phyloP scores from a whole-genome alignment of 83 land plant species.

The Thuja plicata region DNA sequence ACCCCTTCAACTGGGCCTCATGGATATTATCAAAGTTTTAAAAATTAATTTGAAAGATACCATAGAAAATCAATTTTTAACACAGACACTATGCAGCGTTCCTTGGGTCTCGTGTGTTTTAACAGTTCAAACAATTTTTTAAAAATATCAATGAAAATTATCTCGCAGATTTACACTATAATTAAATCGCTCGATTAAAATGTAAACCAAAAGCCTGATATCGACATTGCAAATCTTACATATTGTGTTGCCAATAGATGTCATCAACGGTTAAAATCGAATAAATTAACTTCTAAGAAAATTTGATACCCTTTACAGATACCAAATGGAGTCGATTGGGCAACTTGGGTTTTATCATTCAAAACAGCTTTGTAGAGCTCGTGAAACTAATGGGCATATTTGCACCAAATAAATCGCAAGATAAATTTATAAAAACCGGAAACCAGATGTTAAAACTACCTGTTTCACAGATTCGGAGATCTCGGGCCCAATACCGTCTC shows the following conservation, averaged over 20 bases:
- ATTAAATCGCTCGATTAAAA: not conserved
- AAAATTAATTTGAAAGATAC: too few species aligned
- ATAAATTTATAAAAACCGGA: not conserved
- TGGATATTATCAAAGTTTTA: not conserved
- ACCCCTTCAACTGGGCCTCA: not conserved
- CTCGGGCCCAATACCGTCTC: constrained; percentile 97
- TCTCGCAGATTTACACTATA: not conserved
- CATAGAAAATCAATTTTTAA: not conserved
- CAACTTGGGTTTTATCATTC: not conserved
- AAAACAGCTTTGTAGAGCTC: not conserved
- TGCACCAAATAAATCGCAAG: not conserved
- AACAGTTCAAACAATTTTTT: not conserved
- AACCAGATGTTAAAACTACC: constrained; percentile 29
- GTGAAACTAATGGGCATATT: not conserved
- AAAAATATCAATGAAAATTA: not conserved
- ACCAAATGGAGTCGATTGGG: not conserved
- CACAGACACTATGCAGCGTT: not conserved
- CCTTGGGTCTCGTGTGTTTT: not conserved
- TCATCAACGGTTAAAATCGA: not conserved
- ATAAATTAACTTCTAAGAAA: too few species aligned
- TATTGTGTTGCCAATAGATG: not conserved
- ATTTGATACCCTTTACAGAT: not conserved
- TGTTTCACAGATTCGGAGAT: constrained; percentile 87
- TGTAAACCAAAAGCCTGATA: not conserved
- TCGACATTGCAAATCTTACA: not conserved